Evolutionary conservation across 805 yeast genomes (phyloP).

Genomic region (Barnettozyma vustinii): DNA sequence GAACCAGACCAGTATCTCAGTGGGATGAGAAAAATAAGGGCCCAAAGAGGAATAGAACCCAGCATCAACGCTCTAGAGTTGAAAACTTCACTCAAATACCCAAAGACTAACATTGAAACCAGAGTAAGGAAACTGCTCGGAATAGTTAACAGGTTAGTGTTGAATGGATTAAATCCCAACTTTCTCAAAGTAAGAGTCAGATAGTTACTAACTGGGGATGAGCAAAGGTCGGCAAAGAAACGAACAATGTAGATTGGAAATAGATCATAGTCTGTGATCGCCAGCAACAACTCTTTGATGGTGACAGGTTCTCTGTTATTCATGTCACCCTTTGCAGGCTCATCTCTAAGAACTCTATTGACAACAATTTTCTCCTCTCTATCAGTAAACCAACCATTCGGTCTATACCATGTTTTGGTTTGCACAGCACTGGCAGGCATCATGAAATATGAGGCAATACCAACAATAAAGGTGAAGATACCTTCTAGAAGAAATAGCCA

Average conservation of each 20-base stretch:
- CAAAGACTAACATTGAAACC: constrained; percentile 29
- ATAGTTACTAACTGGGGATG: constrained; percentile 35
- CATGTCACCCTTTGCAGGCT: constrained; percentile 62
- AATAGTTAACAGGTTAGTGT: constrained; percentile 46
- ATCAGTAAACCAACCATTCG: constrained; percentile 48
- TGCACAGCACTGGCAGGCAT: constrained; percentile 55
- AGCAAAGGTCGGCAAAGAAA: constrained; percentile 35
- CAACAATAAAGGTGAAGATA: constrained; percentile 46
- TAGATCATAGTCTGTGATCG: constrained; percentile 44
- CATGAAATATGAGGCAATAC: constrained; percentile 38
- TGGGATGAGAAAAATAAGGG: constrained; percentile 29
- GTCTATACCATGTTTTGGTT: constrained; percentile 44
- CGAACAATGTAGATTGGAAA: constrained; percentile 53
- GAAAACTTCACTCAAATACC: constrained; percentile 33
- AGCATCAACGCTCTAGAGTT: constrained; percentile 30
- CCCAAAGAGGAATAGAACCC: constrained; percentile 31
- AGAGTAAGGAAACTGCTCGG: constrained; percentile 40
- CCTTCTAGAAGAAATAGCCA: constrained; percentile 68
- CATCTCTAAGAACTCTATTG: constrained; percentile 55
- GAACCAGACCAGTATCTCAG: constrained; percentile 38
- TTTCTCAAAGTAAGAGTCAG: constrained; percentile 42
- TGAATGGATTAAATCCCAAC: constrained; percentile 48
- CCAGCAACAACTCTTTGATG: constrained; percentile 32
- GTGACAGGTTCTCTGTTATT: constrained; percentile 52
- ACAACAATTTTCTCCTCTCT: constrained; percentile 54